phyloP scores from a whole-genome alignment of 1,284 basidiomycete genomes.

The Lentinula novae-zelandiae region DNA sequence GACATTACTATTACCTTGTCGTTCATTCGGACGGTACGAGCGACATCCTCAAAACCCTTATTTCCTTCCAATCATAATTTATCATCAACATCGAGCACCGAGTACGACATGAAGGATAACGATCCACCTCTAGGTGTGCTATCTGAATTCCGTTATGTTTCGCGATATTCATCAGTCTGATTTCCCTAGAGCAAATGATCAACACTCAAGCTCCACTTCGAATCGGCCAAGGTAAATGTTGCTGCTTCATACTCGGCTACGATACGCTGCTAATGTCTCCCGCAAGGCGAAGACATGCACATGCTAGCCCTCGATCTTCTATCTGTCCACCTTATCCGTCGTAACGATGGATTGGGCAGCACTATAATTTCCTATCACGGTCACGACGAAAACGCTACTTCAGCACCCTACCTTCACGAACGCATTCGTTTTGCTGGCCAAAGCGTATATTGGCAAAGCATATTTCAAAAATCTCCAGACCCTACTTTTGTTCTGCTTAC shows the following conservation, averaged over 20 bases:
- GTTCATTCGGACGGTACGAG: constrained; percentile 35
- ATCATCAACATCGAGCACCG: constrained; percentile 23
- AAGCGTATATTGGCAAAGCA: constrained; percentile 53
- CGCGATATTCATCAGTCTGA: background rate
- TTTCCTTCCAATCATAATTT: constrained; percentile 14
- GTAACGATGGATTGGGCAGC: constrained; percentile 26
- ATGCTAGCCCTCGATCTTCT: background rate
- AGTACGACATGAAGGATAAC: background rate
- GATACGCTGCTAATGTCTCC: background rate
- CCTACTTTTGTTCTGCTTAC: constrained; percentile 51
- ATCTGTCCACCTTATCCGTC: constrained; percentile 38
- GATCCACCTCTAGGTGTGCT: background rate
- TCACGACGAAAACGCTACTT: constrained; percentile 26
- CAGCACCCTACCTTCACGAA: constrained; percentile 31
- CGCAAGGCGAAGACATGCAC: background rate
- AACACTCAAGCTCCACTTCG: constrained; percentile 10
- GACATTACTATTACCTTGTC: constrained; percentile 52
- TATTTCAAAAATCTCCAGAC: constrained; percentile 42
- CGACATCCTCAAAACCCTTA: constrained; percentile 17
- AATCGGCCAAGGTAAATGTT: background rate
- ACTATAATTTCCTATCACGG: constrained; percentile 40
- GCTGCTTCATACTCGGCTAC: background rate
- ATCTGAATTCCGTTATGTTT: background rate
- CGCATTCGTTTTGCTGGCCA: constrained; percentile 37
- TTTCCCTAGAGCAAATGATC: background rate